Base-by-base conservation (phyloP, 495 filamentous ascomycete genomes). In the Recurvomyces mirabilis region DNA sequence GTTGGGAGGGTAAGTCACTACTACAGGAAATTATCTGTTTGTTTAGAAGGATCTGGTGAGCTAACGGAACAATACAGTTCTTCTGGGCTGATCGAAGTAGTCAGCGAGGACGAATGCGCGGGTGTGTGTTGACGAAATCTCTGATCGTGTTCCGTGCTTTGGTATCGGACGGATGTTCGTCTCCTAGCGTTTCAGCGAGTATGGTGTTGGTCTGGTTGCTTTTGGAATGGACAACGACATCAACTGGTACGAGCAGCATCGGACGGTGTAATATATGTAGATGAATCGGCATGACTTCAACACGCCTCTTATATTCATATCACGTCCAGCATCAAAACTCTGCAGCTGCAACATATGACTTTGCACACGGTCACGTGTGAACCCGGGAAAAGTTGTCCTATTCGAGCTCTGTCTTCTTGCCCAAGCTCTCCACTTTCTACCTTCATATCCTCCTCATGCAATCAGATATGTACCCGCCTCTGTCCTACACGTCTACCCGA, bases 1-100 rank as follows among this genome's bases (percentile, higher is more conserved):
- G 71, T 13, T 87, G 82, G 82, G 82, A 87, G 22, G 22, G 41
- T 44, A 22, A 35, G 41, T 44, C 33, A 9, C 26, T 42, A 14
- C 39, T 42, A 7, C 7, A n/a, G 7, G 7, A 29, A n/a, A 29
- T 29, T 7, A 29, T 7, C 26, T 29, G 7, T 7, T n/a, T 7
- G 26, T 29, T 7, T 29, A 7, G 26, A 29, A 29, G 26, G n/a
- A 29, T 7, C 7, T 29, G 7, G n/a, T 29, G 26, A 29, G n/a
- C n/a, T n/a, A n/a, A n/a, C n/a, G n/a, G n/a, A n/a, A n/a, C n/a
- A n/a, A n/a, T n/a, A n/a, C n/a, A n/a, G n/a, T n/a, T n/a, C n/a
- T n/a, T n/a, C n/a, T n/a, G n/a, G n/a, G n/a, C n/a, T n/a, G 7
- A 29, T n/a, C 7, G 26, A 29, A n/a, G 26, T n/a, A 29, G 26